Evolutionary conservation across 2,329 filamentous ascomycete genomes (phyloP).

Genomic region (Beauveria scarabaeidicola): DNA sequence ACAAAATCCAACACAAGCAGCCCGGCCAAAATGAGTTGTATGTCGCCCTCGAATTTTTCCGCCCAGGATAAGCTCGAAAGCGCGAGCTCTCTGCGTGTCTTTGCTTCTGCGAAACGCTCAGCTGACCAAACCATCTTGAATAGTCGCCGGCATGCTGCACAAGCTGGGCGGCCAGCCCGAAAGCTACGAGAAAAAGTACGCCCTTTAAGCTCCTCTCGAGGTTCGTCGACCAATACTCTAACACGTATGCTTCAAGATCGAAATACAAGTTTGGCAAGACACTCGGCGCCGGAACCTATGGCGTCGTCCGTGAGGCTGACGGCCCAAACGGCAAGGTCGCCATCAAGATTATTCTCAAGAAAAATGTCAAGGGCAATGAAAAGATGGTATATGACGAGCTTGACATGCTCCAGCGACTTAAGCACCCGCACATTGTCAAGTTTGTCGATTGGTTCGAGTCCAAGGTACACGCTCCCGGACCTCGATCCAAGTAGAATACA

Average conservation of each 20-base stretch:
- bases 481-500: background rate
- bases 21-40: slow-evolving; percentile 8
- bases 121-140: background rate
- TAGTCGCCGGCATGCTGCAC: slow-evolving; percentile 86
- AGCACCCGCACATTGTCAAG: slow-evolving; percentile 91
- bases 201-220: background rate
- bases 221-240: background rate
- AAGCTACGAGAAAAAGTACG: slow-evolving; percentile 96
- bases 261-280: slow-evolving; percentile 91
- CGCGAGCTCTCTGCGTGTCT: background rate
- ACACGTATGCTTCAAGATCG: slow-evolving; percentile 41
- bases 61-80: background rate
- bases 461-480: slow-evolving; percentile 50
- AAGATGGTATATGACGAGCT: slow-evolving; percentile 98
- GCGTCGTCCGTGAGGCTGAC: slow-evolving; percentile 93
- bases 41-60: background rate
- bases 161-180: slow-evolving; percentile 94
- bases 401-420: slow-evolving; percentile 80
- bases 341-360: slow-evolving; percentile 98
- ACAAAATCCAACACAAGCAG: background rate
- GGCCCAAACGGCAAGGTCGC: slow-evolving; percentile 77
- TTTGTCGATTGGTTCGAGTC: slow-evolving; percentile 99
- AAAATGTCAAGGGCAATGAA: slow-evolving; percentile 97
- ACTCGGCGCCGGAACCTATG: slow-evolving; percentile 93
- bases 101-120: background rate